Evolutionary conservation across 352 stramenopile genomes (phyloP).

Genomic region (Sclerospora graminicola): DNA sequence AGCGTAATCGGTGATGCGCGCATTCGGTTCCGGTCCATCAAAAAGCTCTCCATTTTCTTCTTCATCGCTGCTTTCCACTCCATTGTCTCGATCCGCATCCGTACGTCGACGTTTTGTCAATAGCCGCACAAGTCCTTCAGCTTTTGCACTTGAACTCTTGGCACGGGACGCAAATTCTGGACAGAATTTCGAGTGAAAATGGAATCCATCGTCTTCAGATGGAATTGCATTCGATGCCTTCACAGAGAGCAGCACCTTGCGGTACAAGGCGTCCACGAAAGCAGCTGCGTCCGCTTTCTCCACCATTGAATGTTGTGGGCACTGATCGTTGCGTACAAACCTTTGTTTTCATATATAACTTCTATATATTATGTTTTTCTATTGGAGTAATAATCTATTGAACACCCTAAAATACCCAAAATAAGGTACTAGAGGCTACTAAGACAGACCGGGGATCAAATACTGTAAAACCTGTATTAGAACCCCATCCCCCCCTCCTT

Average conservation of each 20-base stretch:
- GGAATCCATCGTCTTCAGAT: conserved; percentile 74
- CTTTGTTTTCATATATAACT: neutral
- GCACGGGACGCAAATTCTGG: conserved; percentile 33
- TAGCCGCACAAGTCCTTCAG: conserved; percentile 42
- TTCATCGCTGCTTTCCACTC: conserved; percentile 34
- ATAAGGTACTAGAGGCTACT: too few relatives aligned
- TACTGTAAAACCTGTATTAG: too few relatives aligned
- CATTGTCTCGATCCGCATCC: conserved; percentile 10
- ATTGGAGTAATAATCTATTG: too few relatives aligned
- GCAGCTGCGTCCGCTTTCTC: conserved; percentile 15
- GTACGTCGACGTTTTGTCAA: conserved; percentile 24
- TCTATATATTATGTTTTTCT: neutral
- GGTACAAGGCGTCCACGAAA: conserved; percentile 59
- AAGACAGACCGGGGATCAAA: too few relatives aligned
- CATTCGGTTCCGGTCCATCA: conserved; percentile 64
- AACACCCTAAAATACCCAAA: too few relatives aligned
- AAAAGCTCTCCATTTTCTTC: conserved; percentile 46
- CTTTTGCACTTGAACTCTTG: conserved; percentile 24
- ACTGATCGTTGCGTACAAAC: too few relatives aligned
- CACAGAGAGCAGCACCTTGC: conserved; percentile 62
- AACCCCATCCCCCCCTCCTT: too few relatives aligned
- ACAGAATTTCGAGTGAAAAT: conserved; percentile 77
- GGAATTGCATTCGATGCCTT: conserved; percentile 76
- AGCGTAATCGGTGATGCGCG: conserved; percentile 64
- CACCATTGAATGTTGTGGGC: conserved; percentile 6